These are phyloP conservation scores for Mytilinidion resinicola DNA, from an alignment of 495 filamentous ascomycete species.

Conservation along the genomic window DNA sequence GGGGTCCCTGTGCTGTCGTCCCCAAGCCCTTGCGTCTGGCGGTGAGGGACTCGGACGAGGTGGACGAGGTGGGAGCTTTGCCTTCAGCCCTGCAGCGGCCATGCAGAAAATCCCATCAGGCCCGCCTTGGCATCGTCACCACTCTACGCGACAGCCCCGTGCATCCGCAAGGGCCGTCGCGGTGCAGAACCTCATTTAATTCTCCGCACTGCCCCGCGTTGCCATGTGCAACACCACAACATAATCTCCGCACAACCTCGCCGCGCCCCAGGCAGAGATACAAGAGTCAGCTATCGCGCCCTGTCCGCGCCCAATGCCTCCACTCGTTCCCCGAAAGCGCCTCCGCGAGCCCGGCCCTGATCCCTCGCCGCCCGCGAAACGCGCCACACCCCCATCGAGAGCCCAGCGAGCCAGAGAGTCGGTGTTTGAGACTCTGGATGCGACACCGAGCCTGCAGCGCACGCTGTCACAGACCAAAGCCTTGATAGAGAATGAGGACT, in stretches of 20 bases:
- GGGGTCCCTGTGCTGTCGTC: too few species aligned
- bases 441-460: constrained; percentile 39
- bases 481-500: constrained; percentile 45
- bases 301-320: constrained; percentile 26
- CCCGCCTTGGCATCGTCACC: neutral
- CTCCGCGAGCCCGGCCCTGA: constrained; percentile 24
- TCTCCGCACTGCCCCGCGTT: too few species aligned
- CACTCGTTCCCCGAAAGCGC: constrained; percentile 32
- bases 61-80: too few species aligned
- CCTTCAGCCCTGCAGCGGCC: too few species aligned
- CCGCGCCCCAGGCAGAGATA: neutral
- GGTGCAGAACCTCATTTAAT: neutral
- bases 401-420: constrained; percentile 11
- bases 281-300: neutral
- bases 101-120: too few species aligned
- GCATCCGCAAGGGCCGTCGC: too few species aligned
- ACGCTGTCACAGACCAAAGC: constrained; percentile 47
- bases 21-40: too few species aligned
- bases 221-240: too few species aligned
- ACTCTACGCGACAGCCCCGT: neutral
- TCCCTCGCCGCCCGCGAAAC: constrained; percentile 22
- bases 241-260: neutral
- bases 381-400: neutral
- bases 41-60: too few species aligned
- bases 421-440: constrained; percentile 64